phyloP scores from a whole-genome alignment of 139 green algal genomes.

The Diplosphaera chodatii region DNA sequence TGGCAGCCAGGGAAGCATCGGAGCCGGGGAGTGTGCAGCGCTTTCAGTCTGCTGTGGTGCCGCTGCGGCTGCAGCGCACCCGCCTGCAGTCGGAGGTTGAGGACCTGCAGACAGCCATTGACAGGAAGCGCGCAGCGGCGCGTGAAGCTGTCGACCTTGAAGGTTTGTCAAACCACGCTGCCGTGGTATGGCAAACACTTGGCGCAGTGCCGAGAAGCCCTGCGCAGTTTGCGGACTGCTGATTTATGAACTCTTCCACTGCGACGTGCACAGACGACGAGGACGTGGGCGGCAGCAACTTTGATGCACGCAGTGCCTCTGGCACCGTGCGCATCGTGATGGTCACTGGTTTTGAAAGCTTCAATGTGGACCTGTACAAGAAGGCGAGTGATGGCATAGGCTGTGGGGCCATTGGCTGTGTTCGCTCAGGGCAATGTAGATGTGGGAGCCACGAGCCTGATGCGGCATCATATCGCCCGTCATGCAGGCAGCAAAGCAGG shows the following conservation, averaged over 20 bases:
- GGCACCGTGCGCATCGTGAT: not conserved
- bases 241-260: too few species aligned
- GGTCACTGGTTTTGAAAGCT: constrained; percentile 81
- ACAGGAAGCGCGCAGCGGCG: not conserved
- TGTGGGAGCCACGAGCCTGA: too few species aligned
- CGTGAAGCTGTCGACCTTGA: not conserved
- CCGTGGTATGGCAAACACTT: too few species aligned
- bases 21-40: constrained; percentile 41
- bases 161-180: too few species aligned
- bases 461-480: not conserved
- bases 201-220: too few species aligned
- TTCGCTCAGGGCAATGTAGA: too few species aligned
- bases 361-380: constrained; percentile 91
- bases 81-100: constrained; percentile 41
- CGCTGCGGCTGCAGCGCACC: constrained; percentile 56
- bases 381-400: too few species aligned
- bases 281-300: not conserved
- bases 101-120: constrained; percentile 28
- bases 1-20: constrained; percentile 35
- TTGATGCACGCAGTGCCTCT: not conserved
- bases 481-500: constrained; percentile 25
- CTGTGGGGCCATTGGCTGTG: too few species aligned
- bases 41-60: constrained; percentile 45
- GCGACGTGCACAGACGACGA: not conserved
- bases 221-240: too few species aligned